A percentile compares a stretch with the other conserved stretches of the same genome.
phyloP scores from a whole-genome alignment of 805 yeast genomes.

The Starmerella bombi region DNA sequence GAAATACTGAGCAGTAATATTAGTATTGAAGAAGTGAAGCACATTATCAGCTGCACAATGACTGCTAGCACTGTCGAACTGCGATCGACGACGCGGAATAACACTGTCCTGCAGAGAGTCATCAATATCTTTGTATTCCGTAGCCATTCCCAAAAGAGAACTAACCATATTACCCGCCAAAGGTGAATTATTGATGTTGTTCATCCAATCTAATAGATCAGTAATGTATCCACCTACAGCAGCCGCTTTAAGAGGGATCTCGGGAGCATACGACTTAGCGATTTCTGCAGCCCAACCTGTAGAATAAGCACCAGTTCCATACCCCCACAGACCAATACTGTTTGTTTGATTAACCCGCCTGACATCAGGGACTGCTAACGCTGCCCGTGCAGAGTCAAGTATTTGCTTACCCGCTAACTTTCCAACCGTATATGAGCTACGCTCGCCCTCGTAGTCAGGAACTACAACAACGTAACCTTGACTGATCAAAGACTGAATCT shows the following conservation, averaged over 20 bases:
- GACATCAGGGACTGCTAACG: slow-evolving; percentile 6
- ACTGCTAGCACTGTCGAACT: slow-evolving; percentile 12
- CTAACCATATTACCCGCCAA: slow-evolving; percentile 21
- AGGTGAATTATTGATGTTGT: slow-evolving; percentile 16
- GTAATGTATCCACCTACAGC: slow-evolving; percentile 21
- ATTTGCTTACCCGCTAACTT: slow-evolving; percentile 21
- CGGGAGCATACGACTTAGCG: slow-evolving; percentile 20
- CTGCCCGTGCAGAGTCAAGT: slow-evolving; percentile 25
- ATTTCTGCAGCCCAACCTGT: slow-evolving; percentile 23
- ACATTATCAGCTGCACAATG: slow-evolving; percentile 15
- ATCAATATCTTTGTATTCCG: slow-evolving; percentile 21
- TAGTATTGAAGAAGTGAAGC: slow-evolving; percentile 12
- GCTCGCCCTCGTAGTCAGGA: slow-evolving; percentile 23
- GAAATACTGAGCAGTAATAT: slow-evolving; percentile 16
- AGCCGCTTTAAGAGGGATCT: slow-evolving; percentile 17
- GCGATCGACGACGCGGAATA: slow-evolving; percentile 8
- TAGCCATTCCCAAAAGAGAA: slow-evolving; percentile 23
- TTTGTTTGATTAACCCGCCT: slow-evolving; percentile 11
- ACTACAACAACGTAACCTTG: slow-evolving; percentile 19
- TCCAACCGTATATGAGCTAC: slow-evolving; percentile 20
- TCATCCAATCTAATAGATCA: slow-evolving; percentile 17
- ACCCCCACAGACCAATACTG: slow-evolving; percentile 21
- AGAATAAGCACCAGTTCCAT: slow-evolving; percentile 23
- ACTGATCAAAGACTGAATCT: slow-evolving; percentile 13
- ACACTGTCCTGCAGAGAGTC: slow-evolving; percentile 11